Evolutionary conservation across 2,329 filamentous ascomycete genomes (phyloP), one percentile per base, ranked within the genome.

Genomic region (Fusarium succisae): DNA sequence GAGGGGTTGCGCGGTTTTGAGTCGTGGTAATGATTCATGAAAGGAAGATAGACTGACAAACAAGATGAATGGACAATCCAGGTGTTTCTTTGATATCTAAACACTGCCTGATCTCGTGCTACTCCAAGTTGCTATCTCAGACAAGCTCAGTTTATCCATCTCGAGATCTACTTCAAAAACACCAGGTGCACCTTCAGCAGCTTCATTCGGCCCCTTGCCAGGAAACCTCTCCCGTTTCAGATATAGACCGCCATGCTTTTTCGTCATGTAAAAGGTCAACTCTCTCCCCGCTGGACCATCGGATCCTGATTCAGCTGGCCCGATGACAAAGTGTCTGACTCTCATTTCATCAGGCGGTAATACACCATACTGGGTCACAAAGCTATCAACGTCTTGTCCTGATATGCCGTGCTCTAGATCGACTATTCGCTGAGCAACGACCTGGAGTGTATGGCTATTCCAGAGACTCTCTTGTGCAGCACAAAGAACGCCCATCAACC

Each of bases 1-100:
- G 17, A 11, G 28, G 15, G 24, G 22, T 15, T 38, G 57, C 30
- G 37, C 18, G 18, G 22, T n/a, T 57, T 28, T 44, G 37, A 48
- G 66, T 70, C 38, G 26, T 28, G 41, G 30, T 70, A 70, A 70
- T 54, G 66, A 70, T 70, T 70, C 64, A 70, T 58, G 51, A 70
- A 70, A 58, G 24, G 22, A 69, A 54, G 54, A 53, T 61, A 55
- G 56, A 69, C 50, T 51, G 30, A 63, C 32, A 32, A 26, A 17
- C 43, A 41, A 43, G 24, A 43, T n/a, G 22, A 65, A 65, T 43
- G 30, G 47, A 47, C 35, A 69, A 57, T 63, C 30, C 41, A 17
- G 26, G 48, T 57, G 57, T 63, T 69, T 63, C 48, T 63, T 39
- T 41, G 24, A 26, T 28, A 20, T 11, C 22, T 9, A 41, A 38